Conservation (phyloP, 2,329 filamentous ascomycete genomes). For the Aspergillus sp. region DNA sequence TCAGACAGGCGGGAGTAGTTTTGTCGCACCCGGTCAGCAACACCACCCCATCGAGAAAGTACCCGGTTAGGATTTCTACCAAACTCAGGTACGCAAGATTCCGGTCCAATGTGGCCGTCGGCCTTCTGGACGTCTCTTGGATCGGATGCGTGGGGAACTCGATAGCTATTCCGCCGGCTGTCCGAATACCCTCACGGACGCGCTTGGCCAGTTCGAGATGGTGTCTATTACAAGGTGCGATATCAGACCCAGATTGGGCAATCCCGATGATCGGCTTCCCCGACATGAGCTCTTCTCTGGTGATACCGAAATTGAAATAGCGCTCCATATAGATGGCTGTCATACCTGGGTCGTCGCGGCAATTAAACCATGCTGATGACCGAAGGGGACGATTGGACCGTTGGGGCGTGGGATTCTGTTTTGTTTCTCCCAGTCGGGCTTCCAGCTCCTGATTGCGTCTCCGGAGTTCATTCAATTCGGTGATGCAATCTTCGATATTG, state of each 20-base stretch:
- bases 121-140: constrained; percentile 48
- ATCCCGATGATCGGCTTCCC: constrained; percentile 53
- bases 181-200: constrained; percentile 50
- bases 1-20: constrained; percentile 51
- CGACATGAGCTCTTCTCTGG: constrained; percentile 48
- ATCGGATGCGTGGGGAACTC: constrained; percentile 55
- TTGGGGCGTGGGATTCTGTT: constrained; percentile 1
- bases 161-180: constrained; percentile 49
- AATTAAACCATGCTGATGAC: constrained; percentile 46
- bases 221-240: constrained; percentile 51
- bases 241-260: constrained; percentile 51
- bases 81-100: constrained; percentile 50
- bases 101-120: constrained; percentile 50
- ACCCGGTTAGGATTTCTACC: constrained; percentile 49
- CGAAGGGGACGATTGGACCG: constrained; percentile 30
- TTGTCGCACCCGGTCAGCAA: constrained; percentile 54
- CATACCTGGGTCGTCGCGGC: constrained; percentile 42
- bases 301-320: constrained; percentile 51
- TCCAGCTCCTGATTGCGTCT: constrained; percentile 38
- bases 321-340: constrained; percentile 50
- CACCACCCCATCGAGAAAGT: constrained; percentile 51
- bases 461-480: constrained; percentile 37
- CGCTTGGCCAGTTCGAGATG: constrained; percentile 50
- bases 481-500: constrained; percentile 41
- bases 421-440: constrained; percentile 26